Base-by-base conservation (phyloP, 305 asterid genomes). In the Fraxinus angustifolia region DNA sequence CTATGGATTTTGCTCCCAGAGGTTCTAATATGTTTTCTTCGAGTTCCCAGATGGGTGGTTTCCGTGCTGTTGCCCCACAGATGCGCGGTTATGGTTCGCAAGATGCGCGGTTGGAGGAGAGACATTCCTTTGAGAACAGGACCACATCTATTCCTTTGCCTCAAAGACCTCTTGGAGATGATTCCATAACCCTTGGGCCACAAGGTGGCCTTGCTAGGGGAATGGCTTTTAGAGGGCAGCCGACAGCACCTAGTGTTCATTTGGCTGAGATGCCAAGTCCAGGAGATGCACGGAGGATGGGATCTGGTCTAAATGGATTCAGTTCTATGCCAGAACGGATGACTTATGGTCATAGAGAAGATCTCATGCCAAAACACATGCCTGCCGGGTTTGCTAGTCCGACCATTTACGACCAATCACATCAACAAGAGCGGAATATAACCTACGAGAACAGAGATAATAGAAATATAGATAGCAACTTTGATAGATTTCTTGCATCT, bases 201-300 rank as follows among this genome's bases (percentile, higher is more conserved):
- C 98, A 94, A 88, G 98, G 98, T 71, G 98, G 97, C 77, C 98
- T 94, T 83, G 97, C 94, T 10, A 91, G 91, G 85, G 97, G 97
- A 81, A 94, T 94, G 98, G 92, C 92, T 84, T 90, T 87, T 86
- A 89, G 96, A 88, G 97, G 97, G 77, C 96, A 86, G 75, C 87
- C 91, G 72, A 86, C 92, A 23, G 87, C 88, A 74, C 83, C 89
- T 42, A 87, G 71, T 73, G 77, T 82, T 62, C 85, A 83, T 14
- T 83, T 85, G 38, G 78, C 83, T 88, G 91, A 88, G 75, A 82
- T 75, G 80, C 73, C 88, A 79, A 85, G 82, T 82, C 80, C 84
- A 84, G 93, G 88, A 76, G 92, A 90, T 74, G 78, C 91, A n/a
- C 83, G 92, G 82, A 88, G 91, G 87, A 79, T 86, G 83, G 87